A percentile compares a stretch with the other conserved stretches of the same genome.
Evolutionary conservation across 2,329 filamentous ascomycete genomes (phyloP).

Genomic region (Leptodontidium sp.): DNA sequence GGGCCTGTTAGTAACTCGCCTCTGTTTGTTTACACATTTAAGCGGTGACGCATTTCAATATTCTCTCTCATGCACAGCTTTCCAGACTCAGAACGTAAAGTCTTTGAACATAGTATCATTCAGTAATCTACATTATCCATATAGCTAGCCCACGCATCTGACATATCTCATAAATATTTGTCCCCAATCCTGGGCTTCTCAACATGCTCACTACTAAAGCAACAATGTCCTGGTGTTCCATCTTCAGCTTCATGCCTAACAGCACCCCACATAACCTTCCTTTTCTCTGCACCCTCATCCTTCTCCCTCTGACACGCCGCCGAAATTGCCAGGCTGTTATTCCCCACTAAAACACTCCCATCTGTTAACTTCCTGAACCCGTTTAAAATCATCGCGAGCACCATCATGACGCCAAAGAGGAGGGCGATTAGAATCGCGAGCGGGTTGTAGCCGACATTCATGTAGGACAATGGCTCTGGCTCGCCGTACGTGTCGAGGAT

Average conservation of each 20-base stretch:
- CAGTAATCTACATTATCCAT: neutral
- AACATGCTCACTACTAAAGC: slow-evolving; percentile 32
- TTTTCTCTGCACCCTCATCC: slow-evolving; percentile 29
- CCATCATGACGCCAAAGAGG: slow-evolving; percentile 29
- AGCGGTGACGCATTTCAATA: too few relatives aligned
- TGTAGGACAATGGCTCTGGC: slow-evolving; percentile 21
- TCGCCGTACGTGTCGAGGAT: slow-evolving; percentile 25
- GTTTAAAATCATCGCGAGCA: slow-evolving; percentile 34
- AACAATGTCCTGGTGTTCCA: slow-evolving; percentile 33
- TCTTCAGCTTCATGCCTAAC: slow-evolving; percentile 26
- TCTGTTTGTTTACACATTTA: too few relatives aligned
- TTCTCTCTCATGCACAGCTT: too few relatives aligned
- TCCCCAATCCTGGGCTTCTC: slow-evolving; percentile 27
- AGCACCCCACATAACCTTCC: slow-evolving; percentile 32
- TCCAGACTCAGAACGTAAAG: too few relatives aligned
- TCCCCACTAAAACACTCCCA: slow-evolving; percentile 34
- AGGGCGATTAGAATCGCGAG: slow-evolving; percentile 37
- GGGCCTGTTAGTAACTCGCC: too few relatives aligned
- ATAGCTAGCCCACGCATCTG: neutral
- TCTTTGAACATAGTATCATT: neutral
- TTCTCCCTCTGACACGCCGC: slow-evolving; percentile 34
- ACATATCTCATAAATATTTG: slow-evolving; percentile 32
- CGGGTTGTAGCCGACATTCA: slow-evolving; percentile 38
- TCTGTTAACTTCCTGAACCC: slow-evolving; percentile 29
- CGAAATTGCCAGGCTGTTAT: slow-evolving; percentile 38